Evolutionary conservation across 2,329 filamentous ascomycete species (phyloP).

Genomic region (Camptophora hylomeconis): DNA sequence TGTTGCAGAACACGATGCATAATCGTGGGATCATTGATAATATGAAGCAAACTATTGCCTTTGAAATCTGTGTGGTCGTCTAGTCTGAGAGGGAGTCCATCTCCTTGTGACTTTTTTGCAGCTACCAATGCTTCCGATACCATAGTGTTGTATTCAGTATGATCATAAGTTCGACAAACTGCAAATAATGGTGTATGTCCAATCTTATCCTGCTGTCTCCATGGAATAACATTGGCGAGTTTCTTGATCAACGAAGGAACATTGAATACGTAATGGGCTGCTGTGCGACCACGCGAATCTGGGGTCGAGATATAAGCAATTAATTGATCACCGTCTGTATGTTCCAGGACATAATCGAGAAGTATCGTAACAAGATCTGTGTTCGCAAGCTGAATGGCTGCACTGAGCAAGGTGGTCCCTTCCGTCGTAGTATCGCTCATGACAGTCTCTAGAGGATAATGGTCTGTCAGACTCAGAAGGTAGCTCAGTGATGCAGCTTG

Average conservation of each 20-base stretch:
- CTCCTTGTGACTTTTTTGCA: constrained; percentile 61
- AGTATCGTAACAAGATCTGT: constrained; percentile 61
- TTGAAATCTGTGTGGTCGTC: constrained; percentile 88
- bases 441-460: constrained; percentile 58
- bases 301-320: constrained; percentile 58
- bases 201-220: constrained; percentile 86
- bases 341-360: constrained; percentile 54
- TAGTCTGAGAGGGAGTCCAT: constrained; percentile 68
- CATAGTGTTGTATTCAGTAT: constrained; percentile 76
- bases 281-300: constrained; percentile 74
- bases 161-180: constrained; percentile 87
- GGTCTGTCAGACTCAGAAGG: constrained; percentile 61
- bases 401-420: constrained; percentile 76
- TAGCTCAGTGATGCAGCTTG: constrained; percentile 64
- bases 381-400: constrained; percentile 76
- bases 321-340: constrained; percentile 43
- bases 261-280: constrained; percentile 94
- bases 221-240: constrained; percentile 68
- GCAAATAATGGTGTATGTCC: constrained; percentile 97
- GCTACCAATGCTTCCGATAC: constrained; percentile 66
- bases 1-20: constrained; percentile 62
- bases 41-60: constrained; percentile 90
- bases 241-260: constrained; percentile 65
- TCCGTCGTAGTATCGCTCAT: constrained; percentile 80
- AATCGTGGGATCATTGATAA: constrained; percentile 74